Evolutionary conservation across 2,329 filamentous ascomycete species (phyloP).

Genomic region (Lomentospora prolificans): DNA sequence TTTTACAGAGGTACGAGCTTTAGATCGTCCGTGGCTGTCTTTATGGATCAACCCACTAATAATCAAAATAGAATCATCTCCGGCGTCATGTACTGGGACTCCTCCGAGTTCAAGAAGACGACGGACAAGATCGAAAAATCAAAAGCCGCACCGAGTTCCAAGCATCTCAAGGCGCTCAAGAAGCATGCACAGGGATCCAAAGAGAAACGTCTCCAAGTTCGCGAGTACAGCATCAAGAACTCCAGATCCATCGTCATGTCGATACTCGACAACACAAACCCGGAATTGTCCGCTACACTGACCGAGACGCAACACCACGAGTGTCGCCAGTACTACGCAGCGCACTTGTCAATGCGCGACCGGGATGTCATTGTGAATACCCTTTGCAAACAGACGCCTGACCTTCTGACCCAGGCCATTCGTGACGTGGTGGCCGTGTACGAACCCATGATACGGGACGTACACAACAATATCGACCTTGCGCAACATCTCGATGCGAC

Average conservation of each 20-base stretch:
- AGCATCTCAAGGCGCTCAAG: conserved; percentile 51
- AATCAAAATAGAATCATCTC: conserved; percentile 55
- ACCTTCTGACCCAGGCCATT: conserved; percentile 60
- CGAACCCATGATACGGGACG: conserved; percentile 61
- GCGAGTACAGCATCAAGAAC: conserved; percentile 41
- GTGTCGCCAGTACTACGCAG: conserved; percentile 60
- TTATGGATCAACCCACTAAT: neutral
- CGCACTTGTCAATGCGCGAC: conserved; percentile 62
- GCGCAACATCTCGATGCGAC: conserved; percentile 57
- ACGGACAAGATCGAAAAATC: conserved; percentile 54
- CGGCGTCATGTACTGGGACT: conserved; percentile 64
- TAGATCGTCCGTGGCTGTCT: conserved; percentile 3
- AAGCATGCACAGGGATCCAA: conserved; percentile 43
- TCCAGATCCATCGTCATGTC: conserved; percentile 53
- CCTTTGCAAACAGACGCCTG: conserved; percentile 59
- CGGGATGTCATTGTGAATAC: conserved; percentile 59
- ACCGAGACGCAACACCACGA: conserved; percentile 51
- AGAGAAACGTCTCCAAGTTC: conserved; percentile 47
- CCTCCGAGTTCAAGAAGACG: conserved; percentile 56
- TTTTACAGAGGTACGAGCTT: conserved; percentile 49
- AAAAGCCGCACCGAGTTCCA: conserved; percentile 38
- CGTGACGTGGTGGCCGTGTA: conserved; percentile 57
- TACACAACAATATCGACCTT: conserved; percentile 64
- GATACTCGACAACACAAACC: conserved; percentile 49
- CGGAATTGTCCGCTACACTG: conserved; percentile 26